These are phyloP conservation scores for Punica granatum DNA, from an alignment of 345 rosid genomes.

Conservation along the genomic window DNA sequence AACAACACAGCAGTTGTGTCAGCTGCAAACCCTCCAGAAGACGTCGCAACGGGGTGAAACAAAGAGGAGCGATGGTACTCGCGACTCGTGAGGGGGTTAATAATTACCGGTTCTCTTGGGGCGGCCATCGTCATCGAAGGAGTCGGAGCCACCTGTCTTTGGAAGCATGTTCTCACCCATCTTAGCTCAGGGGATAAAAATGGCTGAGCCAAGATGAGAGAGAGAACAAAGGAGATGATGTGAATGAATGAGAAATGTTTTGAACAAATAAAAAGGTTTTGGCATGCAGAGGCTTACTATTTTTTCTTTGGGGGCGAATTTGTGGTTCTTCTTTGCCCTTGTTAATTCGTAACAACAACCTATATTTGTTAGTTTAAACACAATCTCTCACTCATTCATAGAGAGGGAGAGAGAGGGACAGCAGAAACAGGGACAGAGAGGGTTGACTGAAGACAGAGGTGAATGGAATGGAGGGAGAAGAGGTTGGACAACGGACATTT, in stretches of 20 bases:
- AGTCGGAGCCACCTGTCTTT: conserved; percentile 22
- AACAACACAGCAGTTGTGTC: background rate
- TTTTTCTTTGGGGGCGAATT: too few relatives aligned
- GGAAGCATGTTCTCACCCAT: conserved; percentile 40
- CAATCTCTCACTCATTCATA: background rate
- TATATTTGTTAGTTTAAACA: background rate
- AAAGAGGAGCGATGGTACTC: too few relatives aligned
- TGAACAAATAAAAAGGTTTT: too few relatives aligned
- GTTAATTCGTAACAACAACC: too few relatives aligned
- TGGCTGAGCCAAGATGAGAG: background rate
- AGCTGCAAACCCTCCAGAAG: background rate
- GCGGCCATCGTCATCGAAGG: conserved; percentile 74
- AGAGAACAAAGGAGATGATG: background rate
- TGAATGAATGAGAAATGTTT: too few relatives aligned
- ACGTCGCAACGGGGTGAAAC: too few relatives aligned
- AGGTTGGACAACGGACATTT: background rate
- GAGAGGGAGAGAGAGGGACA: conserved; percentile 6
- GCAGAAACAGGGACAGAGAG: background rate
- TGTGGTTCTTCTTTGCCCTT: too few relatives aligned
- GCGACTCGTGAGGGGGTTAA: background rate
- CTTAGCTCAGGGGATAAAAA: conserved; percentile 7
- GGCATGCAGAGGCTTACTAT: too few relatives aligned
- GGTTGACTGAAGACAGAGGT: background rate
- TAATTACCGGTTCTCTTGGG: conserved; percentile 27
- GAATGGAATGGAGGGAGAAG: background rate